These are phyloP conservation scores for Claviceps paspali DNA, from an alignment of 2,329 filamentous ascomycete species.

Conservation along the genomic window DNA sequence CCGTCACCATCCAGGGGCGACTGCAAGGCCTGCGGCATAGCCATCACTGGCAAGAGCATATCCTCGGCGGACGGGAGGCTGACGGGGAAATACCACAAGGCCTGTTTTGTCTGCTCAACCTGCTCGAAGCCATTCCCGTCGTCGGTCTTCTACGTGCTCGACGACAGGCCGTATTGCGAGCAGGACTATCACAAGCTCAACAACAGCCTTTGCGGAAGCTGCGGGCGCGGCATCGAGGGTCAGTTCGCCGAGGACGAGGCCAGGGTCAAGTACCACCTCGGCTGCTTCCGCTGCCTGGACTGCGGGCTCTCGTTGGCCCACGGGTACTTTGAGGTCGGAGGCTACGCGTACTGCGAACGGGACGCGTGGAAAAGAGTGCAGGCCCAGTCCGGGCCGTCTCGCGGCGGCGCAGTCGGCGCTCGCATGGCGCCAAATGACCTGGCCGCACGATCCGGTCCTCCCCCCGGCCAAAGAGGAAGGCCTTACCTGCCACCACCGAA, in stretches of 20 bases:
- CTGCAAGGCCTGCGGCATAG: slow-evolving; percentile 67
- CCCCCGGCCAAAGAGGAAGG: slow-evolving; percentile 6
- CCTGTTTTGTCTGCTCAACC: slow-evolving; percentile 82
- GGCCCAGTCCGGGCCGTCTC: slow-evolving; percentile 8
- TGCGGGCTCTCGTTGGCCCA: slow-evolving; percentile 61
- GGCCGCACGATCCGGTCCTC: slow-evolving; percentile 9
- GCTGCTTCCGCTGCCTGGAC: slow-evolving; percentile 72
- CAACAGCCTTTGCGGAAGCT: slow-evolving; percentile 67
- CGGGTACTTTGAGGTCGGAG: slow-evolving; percentile 83
- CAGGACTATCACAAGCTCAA: slow-evolving; percentile 88
- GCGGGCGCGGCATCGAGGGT: slow-evolving; percentile 78
- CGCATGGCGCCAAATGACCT: slow-evolving; percentile 12
- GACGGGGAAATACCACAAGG: slow-evolving; percentile 86
- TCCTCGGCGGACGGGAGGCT: slow-evolving; percentile 86
- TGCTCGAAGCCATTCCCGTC: slow-evolving; percentile 72
- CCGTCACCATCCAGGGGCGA: slow-evolving; percentile 44
- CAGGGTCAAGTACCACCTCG: slow-evolving; percentile 67
- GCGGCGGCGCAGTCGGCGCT: slow-evolving; percentile 6
- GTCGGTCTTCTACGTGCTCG: slow-evolving; percentile 80
- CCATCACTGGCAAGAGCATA: slow-evolving; percentile 80
- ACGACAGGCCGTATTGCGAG: slow-evolving; percentile 79
- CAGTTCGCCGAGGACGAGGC: slow-evolving; percentile 77
- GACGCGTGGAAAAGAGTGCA: slow-evolving; percentile 54
- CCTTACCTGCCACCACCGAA: not conserved
- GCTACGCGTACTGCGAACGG: slow-evolving; percentile 68